Base-by-base conservation (phyloP, 768 basidiomycete genomes). In the Mycena filopes region DNA sequence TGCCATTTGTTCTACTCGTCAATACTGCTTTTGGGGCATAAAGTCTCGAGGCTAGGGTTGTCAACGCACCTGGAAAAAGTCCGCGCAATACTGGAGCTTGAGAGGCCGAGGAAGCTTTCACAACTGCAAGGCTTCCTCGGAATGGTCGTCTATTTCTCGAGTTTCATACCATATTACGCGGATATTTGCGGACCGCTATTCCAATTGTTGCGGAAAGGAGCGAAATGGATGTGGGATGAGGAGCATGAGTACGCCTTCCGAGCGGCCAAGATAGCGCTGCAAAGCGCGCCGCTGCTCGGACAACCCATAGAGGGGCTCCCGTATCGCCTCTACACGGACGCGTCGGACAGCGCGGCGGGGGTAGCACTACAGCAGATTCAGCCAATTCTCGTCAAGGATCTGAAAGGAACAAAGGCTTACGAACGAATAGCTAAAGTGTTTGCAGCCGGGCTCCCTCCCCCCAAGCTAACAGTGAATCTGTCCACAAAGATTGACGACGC, bases 271-370 rank as follows among this genome's bases (percentile, higher is more conserved):
- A n/a, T 10, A 20, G 41, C 16, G 8, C 41, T 42, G 18, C n/a
- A n/a, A n/a, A n/a, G n/a, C n/a, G n/a, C n/a, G n/a, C n/a, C n/a
- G n/a, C 50, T 78, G 4, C 31, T 69, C n/a, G 75, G 62, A 0
- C 71, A 76, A 33, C 64, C 73, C 0, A 54, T 60, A 1, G 57
- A 55, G 23, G 67, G 69, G 0, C 23, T 49, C n/a, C 72, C 71
- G 1, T 78, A 78, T 46, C 54, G 72, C 18, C 56, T 78, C 0
- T 78, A 78, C 40, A 72, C 70, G 0, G 76, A 78, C 53, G 68
- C 68, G 0, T 69, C 60, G 2, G 66, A 66, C 36, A 7, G 31
- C 4, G 67, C 65, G 0, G 29, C 60, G 1, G 67, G 65, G 3
- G 31, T 29, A 4, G 63, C 63, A 0, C 54, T 71, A 2, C 70